Evolutionary conservation across 2,329 filamentous ascomycete genomes (phyloP).

Genomic region (Colletotrichum sp.): DNA sequence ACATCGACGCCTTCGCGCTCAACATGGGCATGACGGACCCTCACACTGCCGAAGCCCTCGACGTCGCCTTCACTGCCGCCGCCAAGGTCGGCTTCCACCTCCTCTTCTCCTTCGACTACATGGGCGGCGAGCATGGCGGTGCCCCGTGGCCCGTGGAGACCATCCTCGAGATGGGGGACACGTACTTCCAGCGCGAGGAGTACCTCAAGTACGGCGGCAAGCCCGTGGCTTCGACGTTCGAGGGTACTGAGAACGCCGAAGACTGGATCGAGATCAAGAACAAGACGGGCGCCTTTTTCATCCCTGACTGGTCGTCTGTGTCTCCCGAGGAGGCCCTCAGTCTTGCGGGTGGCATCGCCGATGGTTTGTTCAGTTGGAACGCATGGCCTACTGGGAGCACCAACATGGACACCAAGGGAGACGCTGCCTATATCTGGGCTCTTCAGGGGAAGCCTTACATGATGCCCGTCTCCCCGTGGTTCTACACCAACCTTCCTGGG

Average conservation of each 20-base stretch:
- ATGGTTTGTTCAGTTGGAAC: conserved; percentile 42
- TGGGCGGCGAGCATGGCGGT: conserved; percentile 20
- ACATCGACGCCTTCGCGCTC: conserved; percentile 33
- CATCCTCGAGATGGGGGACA: conserved; percentile 3
- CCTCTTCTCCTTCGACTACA: conserved; percentile 38
- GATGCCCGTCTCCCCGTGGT: conserved; percentile 65
- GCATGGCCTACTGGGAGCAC: conserved; percentile 38
- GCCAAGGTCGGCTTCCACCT: conserved; percentile 28
- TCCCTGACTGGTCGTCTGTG: conserved; percentile 48
- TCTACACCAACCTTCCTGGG: conserved; percentile 61
- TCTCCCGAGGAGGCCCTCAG: conserved; percentile 29
- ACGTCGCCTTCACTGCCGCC: conserved; percentile 16
- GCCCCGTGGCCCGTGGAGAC: conserved; percentile 22
- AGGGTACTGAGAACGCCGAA: conserved; percentile 42
- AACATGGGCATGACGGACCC: conserved; percentile 16
- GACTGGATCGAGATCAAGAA: conserved; percentile 50
- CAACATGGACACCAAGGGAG: conserved; percentile 20
- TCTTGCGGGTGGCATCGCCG: conserved; percentile 23
- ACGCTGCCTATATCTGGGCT: conserved; percentile 21
- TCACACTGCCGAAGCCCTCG: conserved; percentile 1
- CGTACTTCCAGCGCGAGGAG: conserved; percentile 8
- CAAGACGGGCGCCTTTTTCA: conserved; percentile 41
- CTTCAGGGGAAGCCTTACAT: conserved; percentile 38
- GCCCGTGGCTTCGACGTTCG: conserved; percentile 46
- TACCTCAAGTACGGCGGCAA: conserved; percentile 28